Percentiles rank a stretch among this genome's conserved stretches.
These are phyloP conservation scores for Forsythia viridissima DNA, from an alignment of 257 asterid species.

Conservation along the genomic window DNA sequence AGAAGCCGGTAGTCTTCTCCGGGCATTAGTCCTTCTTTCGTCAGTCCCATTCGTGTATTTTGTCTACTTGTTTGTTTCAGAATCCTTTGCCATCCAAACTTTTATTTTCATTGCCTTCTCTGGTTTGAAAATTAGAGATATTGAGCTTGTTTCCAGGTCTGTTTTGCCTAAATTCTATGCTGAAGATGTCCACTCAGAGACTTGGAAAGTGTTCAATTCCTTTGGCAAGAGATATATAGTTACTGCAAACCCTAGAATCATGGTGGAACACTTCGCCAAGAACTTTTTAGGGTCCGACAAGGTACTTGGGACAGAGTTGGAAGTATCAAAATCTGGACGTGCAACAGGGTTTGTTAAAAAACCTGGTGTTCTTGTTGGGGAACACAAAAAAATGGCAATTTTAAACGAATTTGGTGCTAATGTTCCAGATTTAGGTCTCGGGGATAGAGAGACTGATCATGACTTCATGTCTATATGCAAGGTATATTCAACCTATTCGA, in stretches of 20 bases:
- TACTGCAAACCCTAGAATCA: conserved; percentile 75
- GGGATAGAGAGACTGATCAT: conserved; percentile 78
- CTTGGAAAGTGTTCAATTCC: conserved; percentile 76
- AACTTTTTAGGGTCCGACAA: conserved; percentile 76
- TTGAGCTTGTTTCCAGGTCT: conserved; percentile 77
- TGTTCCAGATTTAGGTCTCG: conserved; percentile 80
- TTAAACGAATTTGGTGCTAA: conserved; percentile 57
- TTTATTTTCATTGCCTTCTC: conserved; percentile 60
- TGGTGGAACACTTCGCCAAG: conserved; percentile 77
- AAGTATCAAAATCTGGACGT: conserved; percentile 60
- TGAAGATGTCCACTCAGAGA: conserved; percentile 69
- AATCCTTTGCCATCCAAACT: conserved; percentile 49
- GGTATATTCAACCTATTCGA: conserved; percentile 37
- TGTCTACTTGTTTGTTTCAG: conserved; percentile 59
- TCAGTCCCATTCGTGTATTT: conserved; percentile 61
- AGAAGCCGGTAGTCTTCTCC: conserved; percentile 75
- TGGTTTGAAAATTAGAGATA: conserved; percentile 68
- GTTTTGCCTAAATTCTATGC: conserved; percentile 82
- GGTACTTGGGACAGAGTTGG: conserved; percentile 79
- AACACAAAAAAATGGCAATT: conserved; percentile 54
- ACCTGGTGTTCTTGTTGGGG: conserved; percentile 83
- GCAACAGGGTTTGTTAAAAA: conserved; percentile 77
- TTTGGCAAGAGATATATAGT: conserved; percentile 71
- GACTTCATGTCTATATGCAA: conserved; percentile 89
- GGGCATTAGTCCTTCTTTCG: conserved; percentile 57